A percentile compares a stretch with the other conserved stretches of the same genome.
These are phyloP conservation scores for Aspergillus sp. DNA, from an alignment of 2,329 filamentous ascomycete species.

Conservation along the genomic window DNA sequence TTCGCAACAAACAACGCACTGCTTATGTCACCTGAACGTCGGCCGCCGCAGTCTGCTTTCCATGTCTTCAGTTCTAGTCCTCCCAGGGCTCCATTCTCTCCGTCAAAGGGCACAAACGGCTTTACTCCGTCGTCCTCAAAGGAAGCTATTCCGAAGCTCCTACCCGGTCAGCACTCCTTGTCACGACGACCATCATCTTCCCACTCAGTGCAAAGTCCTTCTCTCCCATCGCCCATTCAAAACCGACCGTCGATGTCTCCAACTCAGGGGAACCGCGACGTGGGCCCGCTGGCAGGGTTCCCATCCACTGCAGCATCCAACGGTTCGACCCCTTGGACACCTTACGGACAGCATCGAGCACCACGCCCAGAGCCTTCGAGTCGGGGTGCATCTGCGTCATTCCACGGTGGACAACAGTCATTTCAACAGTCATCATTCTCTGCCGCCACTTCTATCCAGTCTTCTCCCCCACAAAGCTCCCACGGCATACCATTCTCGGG, in stretches of 20 bases:
- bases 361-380: constrained; percentile 22
- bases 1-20: constrained; percentile 6
- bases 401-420: constrained; percentile 10
- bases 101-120: constrained; percentile 24
- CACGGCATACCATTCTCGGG: constrained; percentile 34
- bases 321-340: constrained; percentile 23
- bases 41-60: constrained; percentile 14
- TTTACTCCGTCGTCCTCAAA: constrained; percentile 14
- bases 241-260: constrained; percentile 42
- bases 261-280: constrained; percentile 43
- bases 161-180: constrained; percentile 18
- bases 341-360: constrained; percentile 24
- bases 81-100: constrained; percentile 26
- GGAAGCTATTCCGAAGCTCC: constrained; percentile 18
- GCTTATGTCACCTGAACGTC: constrained; percentile 24
- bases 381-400: constrained; percentile 20
- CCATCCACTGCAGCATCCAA: constrained; percentile 25
- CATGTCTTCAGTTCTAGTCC: constrained; percentile 14
- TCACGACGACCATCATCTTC: constrained; percentile 35
- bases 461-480: constrained; percentile 31
- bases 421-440: constrained; percentile 25
- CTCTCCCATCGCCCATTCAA: constrained; percentile 33
- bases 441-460: constrained; percentile 25
- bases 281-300: constrained; percentile 39
- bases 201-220: constrained; percentile 29